These are phyloP conservation scores for Barnettozyma sp. DNA, from an alignment of 805 yeast species.

Conservation along the genomic window DNA sequence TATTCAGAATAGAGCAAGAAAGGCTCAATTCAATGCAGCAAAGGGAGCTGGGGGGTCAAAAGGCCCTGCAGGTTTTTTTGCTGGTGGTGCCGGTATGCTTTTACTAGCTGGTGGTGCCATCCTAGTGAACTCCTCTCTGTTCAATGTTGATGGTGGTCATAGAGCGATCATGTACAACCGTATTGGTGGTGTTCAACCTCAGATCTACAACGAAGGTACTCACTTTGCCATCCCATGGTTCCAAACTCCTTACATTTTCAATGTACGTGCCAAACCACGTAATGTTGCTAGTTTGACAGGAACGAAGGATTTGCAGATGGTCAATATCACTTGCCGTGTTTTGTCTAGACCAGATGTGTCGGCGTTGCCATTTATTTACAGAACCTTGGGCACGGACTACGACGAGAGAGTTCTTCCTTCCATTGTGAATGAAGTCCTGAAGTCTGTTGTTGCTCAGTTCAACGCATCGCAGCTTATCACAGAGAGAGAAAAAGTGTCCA, in stretches of 20 bases:
- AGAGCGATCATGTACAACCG: conserved; percentile 93
- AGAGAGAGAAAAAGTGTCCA: conserved; percentile 95
- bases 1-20: conserved; percentile 40
- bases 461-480: conserved; percentile 97
- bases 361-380: conserved; percentile 75
- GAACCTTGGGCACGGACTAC: conserved; percentile 91
- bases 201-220: conserved; percentile 88
- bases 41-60: conserved; percentile 31
- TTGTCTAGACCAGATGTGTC: conserved; percentile 78
- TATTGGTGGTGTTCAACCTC: conserved; percentile 73
- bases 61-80: conserved; percentile 40
- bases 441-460: conserved; percentile 96
- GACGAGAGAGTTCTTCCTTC: conserved; percentile 97
- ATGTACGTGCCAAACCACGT: conserved; percentile 95
- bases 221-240: conserved; percentile 92
- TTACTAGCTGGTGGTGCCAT: conserved; percentile 52
- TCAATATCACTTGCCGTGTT: conserved; percentile 97
- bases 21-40: conserved; percentile 33
- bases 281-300: conserved; percentile 95
- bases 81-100: conserved; percentile 57
- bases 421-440: conserved; percentile 95
- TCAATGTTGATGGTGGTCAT: conserved; percentile 97
- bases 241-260: conserved; percentile 87
- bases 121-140: conserved; percentile 49
- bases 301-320: conserved; percentile 98